Percentiles rank a stretch among this genome's conserved stretches.
These are phyloP conservation scores for Nakaseomyces kungkrabaensis DNA, from an alignment of 1,139 yeast genomes.

Conservation along the genomic window DNA sequence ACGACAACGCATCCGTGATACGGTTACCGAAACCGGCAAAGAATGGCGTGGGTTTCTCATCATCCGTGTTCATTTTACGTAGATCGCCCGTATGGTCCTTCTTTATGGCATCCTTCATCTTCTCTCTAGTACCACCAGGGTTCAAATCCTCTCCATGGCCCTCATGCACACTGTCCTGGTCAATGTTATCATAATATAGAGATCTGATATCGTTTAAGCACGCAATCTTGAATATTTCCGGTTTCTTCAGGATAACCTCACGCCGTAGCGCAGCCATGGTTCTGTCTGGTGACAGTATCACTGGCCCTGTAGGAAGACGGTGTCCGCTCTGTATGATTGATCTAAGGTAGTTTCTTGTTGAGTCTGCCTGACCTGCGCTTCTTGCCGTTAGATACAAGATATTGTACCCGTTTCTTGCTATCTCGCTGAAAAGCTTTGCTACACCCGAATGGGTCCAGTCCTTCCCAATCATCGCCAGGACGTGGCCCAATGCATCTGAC, in stretches of 20 bases:
- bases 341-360: slow-evolving; percentile 73
- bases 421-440: slow-evolving; percentile 81
- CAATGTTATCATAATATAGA: slow-evolving; percentile 35
- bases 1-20: slow-evolving; percentile 93
- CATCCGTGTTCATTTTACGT: slow-evolving; percentile 10
- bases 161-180: slow-evolving; percentile 7
- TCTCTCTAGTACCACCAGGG: slow-evolving; percentile 5
- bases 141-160: slow-evolving; percentile 3
- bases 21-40: slow-evolving; percentile 97
- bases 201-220: slow-evolving; percentile 80
- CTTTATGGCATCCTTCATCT: slow-evolving; percentile 5
- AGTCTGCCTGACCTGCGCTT: slow-evolving; percentile 92
- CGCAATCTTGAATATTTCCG: slow-evolving; percentile 97
- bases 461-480: slow-evolving; percentile 82
- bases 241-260: slow-evolving; percentile 88
- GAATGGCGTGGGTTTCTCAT: slow-evolving; percentile 45
- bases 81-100: slow-evolving; percentile 2
- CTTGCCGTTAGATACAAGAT: slow-evolving; percentile 90
- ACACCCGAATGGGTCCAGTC: slow-evolving; percentile 99
- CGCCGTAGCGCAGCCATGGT: slow-evolving; percentile 90
- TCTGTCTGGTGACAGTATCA: slow-evolving; percentile 88
- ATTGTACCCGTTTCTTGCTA: slow-evolving; percentile 78
- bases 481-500: slow-evolving; percentile 96
- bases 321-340: slow-evolving; percentile 71
- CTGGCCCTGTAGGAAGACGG: slow-evolving; percentile 83